Base-by-base conservation (phyloP, 2,329 filamentous ascomycete species). In the Penicillium sp. region DNA sequence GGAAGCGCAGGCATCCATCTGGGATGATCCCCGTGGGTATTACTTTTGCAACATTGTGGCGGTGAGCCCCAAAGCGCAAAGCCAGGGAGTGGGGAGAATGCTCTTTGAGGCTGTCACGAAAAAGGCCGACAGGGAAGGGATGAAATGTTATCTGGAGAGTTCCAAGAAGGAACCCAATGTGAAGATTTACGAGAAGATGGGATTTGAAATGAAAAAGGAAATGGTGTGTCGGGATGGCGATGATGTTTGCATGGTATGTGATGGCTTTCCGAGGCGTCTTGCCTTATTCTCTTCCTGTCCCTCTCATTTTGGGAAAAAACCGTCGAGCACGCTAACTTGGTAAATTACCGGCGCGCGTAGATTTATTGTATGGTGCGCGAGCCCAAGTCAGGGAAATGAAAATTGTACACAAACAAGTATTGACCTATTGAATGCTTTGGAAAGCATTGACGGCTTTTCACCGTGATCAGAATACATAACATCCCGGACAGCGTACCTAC, bases 31-130 rank as follows among this genome's bases (percentile, higher is more conserved):
- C 0, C 71, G 74, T n/a, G 85, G 85, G 0, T 88, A 88, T 58
- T 88, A 87, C 61, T 88, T 88, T 57, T 83, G 85, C 54, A 89
- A 89, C 59, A 87, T 88, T 50, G 83, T 88, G 63, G 84, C 85
- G 0, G 84, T 88, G 1, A 63, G 79, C n/a, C 84, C 84, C 0
- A 77, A 80, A 45, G 75, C 74, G 24, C 85, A 88, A 66, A 82
- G 83, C 0, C 78, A 74, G 52, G 85, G 85, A 0, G 77, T 88
- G 4, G 85, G 84, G 0, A 80, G 78, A 50, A 72, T 75, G 53
- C 67, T 88, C 58, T 84, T 88, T 68, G 73, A 81, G 57, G 73
- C 76, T 41, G 82, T 88, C n/a, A 80, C 82, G 4, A 72, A 78
- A 43, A 68, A 67, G 57, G 85, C 85, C 24, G 85, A 88, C 66